Conservation (phyloP, 2,329 filamentous ascomycete species). For the Cladosporium sp. region DNA sequence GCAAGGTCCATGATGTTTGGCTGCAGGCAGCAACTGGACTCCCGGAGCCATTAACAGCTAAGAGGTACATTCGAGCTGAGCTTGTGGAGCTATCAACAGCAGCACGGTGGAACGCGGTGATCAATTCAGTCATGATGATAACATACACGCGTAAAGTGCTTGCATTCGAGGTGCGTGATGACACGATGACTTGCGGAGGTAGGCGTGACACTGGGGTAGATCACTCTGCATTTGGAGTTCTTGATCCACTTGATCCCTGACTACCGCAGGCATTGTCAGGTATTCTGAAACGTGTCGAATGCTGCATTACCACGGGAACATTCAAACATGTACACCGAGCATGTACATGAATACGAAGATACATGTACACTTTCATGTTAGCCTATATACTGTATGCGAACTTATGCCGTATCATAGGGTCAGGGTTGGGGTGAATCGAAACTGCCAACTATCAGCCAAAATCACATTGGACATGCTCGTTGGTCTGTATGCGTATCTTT, state of each 20-base stretch:
- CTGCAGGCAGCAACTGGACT: not conserved
- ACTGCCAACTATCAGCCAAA: not conserved
- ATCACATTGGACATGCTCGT: not conserved
- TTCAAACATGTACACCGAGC: no score
- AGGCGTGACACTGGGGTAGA: not conserved
- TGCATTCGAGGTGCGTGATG: conserved; percentile 1
- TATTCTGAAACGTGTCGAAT: not conserved
- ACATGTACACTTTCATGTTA: not conserved
- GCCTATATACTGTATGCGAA: not conserved
- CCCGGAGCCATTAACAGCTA: no score
- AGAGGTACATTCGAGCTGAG: no score
- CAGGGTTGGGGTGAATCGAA: not conserved
- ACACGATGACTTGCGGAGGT: conserved; percentile 9
- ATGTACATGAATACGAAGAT: no score
- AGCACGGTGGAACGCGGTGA: not conserved
- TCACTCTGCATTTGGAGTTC: not conserved
- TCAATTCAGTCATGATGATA: not conserved
- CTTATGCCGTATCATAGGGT: not conserved
- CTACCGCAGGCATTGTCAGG: not conserved
- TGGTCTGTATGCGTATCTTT: not conserved
- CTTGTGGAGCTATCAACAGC: no score
- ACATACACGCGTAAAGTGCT: conserved; percentile 13
- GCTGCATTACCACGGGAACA: not conserved
- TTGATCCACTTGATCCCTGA: not conserved
- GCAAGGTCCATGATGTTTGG: not conserved